Evolutionary conservation across 768 basidiomycete genomes (phyloP), one percentile per base, ranked within the genome.

Genomic region (Boletellus emodensis): DNA sequence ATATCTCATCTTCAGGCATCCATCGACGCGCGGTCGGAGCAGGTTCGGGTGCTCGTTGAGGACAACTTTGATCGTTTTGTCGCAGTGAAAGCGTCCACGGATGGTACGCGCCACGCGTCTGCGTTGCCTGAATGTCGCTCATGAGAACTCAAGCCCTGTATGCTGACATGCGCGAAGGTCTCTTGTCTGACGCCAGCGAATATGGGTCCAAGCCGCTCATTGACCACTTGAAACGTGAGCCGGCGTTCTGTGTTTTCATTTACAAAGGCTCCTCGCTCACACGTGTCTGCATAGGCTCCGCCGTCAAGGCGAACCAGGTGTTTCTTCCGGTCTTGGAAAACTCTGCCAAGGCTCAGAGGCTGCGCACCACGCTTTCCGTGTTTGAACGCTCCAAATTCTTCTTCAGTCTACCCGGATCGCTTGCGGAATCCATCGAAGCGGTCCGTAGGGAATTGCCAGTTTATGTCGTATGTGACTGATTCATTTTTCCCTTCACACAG

Each of bases 51-150:
- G 18, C 77, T 99, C 30, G 96, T 99, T 10, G 94, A 97, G 66
- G 93, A 97, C 60, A 96, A 98, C 68, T 97, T 98, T 68, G 94
- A 98, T 71, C 79, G 93, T 12, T 99, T 98, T 61, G 95, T 98
- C 15, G 90, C 91, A 3, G 95, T 99, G 49, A 99, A 99, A 62
- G 90, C 91, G 9, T 90, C 89, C 9, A 95, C 90, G n/a, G 94
- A 95, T 69, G 88, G 94, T 94, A 67, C 46, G 73, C 49, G 42
- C 20, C 46, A 63, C 59, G 44, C 37, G 15, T 33, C 12, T 34
- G 45, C 37, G n/a, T 30, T 41, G 26, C 14, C 17, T 18, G 26
- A 15, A 30, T 3, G 40, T 46, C 35, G n/a, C 52, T 57, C 40
- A 58, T 28, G 33, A 9, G 18, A 47, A 36, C 28, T 9, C 43